phyloP scores from a whole-genome alignment of 1,284 basidiomycete species.

The Flammula alnicola region DNA sequence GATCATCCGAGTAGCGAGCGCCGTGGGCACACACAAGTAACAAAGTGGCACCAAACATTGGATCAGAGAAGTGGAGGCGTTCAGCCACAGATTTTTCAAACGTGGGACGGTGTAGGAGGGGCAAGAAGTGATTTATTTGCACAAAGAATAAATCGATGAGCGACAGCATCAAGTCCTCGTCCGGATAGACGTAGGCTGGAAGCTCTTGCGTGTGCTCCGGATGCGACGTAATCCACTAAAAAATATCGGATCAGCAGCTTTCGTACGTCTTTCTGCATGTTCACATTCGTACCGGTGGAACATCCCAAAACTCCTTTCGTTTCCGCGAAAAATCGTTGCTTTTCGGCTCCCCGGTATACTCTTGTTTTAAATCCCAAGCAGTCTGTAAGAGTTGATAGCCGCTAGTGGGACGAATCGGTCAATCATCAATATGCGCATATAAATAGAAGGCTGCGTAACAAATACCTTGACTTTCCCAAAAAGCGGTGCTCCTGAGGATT shows the following conservation, averaged over 20 bases:
- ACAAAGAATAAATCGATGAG: constrained; percentile 77
- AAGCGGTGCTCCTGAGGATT: constrained; percentile 40
- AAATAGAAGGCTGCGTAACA: not conserved
- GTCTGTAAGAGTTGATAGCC: constrained; percentile 47
- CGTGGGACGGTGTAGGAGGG: constrained; percentile 79
- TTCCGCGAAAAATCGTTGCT: constrained; percentile 17
- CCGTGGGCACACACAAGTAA: constrained; percentile 80
- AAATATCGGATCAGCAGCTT: not conserved
- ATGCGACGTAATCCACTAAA: constrained; percentile 30
- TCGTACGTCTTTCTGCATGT: not conserved
- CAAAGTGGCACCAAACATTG: constrained; percentile 69
- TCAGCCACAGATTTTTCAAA: constrained; percentile 69
- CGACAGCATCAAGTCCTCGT: constrained; percentile 58
- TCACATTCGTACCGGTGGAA: constrained; percentile 33
- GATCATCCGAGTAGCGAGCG: constrained; percentile 71
- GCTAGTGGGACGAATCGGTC: constrained; percentile 25
- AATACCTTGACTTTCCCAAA: constrained; percentile 47
- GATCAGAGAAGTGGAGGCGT: constrained; percentile 60
- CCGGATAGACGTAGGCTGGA: constrained; percentile 53
- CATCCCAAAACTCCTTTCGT: constrained; percentile 39
- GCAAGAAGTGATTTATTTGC: constrained; percentile 62
- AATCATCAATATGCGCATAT: not conserved
- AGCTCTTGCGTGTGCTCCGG: constrained; percentile 26
- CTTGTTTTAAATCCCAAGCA: constrained; percentile 41
- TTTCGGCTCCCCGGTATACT: constrained; percentile 32